Base-by-base conservation (phyloP, 2,329 filamentous ascomycete species). In the Clarireedia homoeocarpa region DNA sequence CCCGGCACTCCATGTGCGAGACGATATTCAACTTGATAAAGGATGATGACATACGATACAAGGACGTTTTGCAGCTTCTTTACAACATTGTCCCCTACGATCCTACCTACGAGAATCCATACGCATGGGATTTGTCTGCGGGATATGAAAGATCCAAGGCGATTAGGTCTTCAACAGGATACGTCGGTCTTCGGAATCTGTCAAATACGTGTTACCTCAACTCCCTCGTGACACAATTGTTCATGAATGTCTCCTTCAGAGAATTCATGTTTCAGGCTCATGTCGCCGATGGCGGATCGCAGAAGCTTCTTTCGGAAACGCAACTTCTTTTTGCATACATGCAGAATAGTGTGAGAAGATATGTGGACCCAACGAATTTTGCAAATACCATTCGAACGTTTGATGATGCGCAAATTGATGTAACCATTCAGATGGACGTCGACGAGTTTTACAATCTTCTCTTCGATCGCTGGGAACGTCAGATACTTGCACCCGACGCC, bases 121-220 rank as follows among this genome's bases (percentile, higher is more conserved):
- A 86, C 62, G 74, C 76, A 14, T 85, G 85, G 59, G 81, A 88
- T 0, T 73, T 86, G 3, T 73, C 73, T 4, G 80, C 76, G 66
- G 71, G 75, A 48, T 86, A 88, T 59, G 88, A 92, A 51, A 78
- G 85, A 36, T 72, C 71, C 40, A 84, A 81, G 65, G 80, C 83
- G 15, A 79, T 95, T n/a, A 83, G 90, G 59, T 84, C 89, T 2
- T 73, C 81, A 1, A 88, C 88, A 60, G 91, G 90, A 20, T 95
- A 95, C 68, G 83, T 88, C n/a, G 94, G 94, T 1, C 72, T 99
- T n/a, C 81, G 81, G 56, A 99, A 99, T 66, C 79, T 96, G 15
- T 94, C 90, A 9, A 96, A 96, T 68, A 97, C 95, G 0, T 99
- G 94, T 72, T 99, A 99, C 69, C 80, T 97, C 68, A 99, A 99